Evolutionary conservation across 2,329 filamentous ascomycete genomes (phyloP), one percentile per base, ranked within the genome.

Genomic region (Cladosporium oxysporum): DNA sequence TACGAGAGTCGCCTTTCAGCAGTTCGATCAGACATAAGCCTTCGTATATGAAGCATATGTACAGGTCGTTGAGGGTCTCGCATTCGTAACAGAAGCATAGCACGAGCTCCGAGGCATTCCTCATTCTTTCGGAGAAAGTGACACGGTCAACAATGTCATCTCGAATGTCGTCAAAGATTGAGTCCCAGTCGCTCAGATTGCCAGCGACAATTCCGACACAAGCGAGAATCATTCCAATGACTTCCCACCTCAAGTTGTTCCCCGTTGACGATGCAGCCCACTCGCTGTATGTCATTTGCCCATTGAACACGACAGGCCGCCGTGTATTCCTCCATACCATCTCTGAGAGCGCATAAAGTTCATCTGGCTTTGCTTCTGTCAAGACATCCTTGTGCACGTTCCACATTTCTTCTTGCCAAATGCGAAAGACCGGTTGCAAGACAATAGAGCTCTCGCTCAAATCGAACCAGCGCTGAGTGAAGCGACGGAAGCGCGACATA

Each of bases 71-170:
- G 1, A 76, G 67, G 2, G 72, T 73, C 62, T 77, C 76, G 44
- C 72, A 70, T 44, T 77, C 75, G 58, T 76, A 75, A 67, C 74
- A 76, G 66, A 76, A 76, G 63, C 73, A 76, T 26, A 76, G 68
- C 57, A 74, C 76, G 29, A 69, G 71, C 66, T 77, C 75, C 8
- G 74, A 74, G 12, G 72, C 73, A 64, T 72, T 75, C 5, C 73
- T 68, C 73, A 75, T 75, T 14, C 73, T 71, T 26, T 76, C 86
- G 0, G 82, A 81, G 55, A 87, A 86, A 0, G 83, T 79, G 0
- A 83, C 81, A 0, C 74, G 69, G 55, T 71, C 72, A 21, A 79
- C 75, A 10, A 80, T 80, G 52, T 87, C 86, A 70, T 88, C 85
- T 10, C 74, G 75, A 67, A 73, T 80, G 70, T 49, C 78, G 67